Base-by-base conservation (phyloP, 441 rosid species). In the Hura crepitans region DNA sequence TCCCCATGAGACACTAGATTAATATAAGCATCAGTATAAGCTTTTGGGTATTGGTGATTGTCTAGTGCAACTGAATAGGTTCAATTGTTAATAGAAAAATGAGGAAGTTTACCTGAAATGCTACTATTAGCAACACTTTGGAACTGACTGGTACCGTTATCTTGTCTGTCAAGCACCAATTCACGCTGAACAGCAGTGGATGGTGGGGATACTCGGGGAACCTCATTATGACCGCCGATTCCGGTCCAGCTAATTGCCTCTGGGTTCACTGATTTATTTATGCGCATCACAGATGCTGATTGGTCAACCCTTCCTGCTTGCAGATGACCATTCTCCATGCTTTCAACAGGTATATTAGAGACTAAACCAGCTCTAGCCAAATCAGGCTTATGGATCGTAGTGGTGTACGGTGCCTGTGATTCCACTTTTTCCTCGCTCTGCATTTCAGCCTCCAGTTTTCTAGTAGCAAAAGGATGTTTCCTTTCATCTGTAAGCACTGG, bases 171-270 rank as follows among this genome's bases (percentile, higher is more conserved):
- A 45, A 72, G 62, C 9, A 73, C 39, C 71, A 77, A 66, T 49
- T 77, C 85, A 69, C 76, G 82, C 66, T 77, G 84, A 59, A 75
- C 63, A 51, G 84, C 60, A 59, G 79, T 63, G 6, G 80, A 75
- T 59, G 81, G 58, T 25, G 69, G 35, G 28, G 81, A 69, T 75
- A 74, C 82, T 49, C 84, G 75, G 15, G 81, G 69, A 68, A 71
- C 72, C 50, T 84, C 89, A 72, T 77, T 72, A 62, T 74, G 81
- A 78, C 70, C 68, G 56, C 82, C 81, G 62, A 84, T 76, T 51
- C 86, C 87, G 65, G 80, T 69, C 85, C 85, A 81, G 72, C 80
- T 79, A 56, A 82, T 70, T 58, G 79, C 68, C 72, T 87, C 90
- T 68, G 79, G 66, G 55, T 75, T 84, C 75, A 81, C 63, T 47